Evolutionary conservation across 2,329 filamentous ascomycete species (phyloP).

Genomic region (Xylaria sp.): DNA sequence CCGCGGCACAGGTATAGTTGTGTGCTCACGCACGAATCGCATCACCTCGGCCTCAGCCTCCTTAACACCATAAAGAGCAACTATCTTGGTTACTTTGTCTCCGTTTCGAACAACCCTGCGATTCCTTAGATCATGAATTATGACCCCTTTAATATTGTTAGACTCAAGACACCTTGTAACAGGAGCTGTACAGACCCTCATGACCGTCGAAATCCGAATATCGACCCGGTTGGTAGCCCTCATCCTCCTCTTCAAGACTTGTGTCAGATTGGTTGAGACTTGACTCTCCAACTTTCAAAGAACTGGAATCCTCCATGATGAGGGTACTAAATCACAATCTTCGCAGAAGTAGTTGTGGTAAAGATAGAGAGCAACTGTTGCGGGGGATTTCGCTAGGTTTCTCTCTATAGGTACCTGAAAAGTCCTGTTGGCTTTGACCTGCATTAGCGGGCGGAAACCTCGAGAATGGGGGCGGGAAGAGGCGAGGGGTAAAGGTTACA

Average conservation of each 20-base stretch:
- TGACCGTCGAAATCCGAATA: neutral
- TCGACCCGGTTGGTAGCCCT: neutral
- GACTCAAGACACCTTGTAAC: neutral
- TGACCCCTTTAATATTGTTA: neutral
- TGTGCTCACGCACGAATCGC: slow-evolving; percentile 1
- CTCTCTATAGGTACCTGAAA: neutral
- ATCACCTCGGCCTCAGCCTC: neutral
- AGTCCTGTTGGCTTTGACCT: neutral
- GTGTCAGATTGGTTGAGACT: neutral
- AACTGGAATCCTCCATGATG: neutral
- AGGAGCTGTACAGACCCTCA: neutral
- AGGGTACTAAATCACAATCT: neutral
- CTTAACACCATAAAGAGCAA: neutral
- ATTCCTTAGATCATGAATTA: neutral
- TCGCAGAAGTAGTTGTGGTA: neutral
- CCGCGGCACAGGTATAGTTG: slow-evolving; percentile 4
- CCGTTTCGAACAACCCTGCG: neutral
- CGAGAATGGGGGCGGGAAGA: too few relatives aligned
- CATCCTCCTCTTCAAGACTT: neutral
- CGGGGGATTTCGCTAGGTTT: neutral
- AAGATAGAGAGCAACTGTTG: neutral
- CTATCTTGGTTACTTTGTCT: slow-evolving; percentile 1
- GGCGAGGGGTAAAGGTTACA: too few relatives aligned
- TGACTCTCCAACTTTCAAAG: neutral
- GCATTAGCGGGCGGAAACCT: neutral